Evolutionary conservation across 2,329 filamentous ascomycete species (phyloP), one percentile per base, ranked within the genome.

Genomic region (Ceratocystiopsis sp.): DNA sequence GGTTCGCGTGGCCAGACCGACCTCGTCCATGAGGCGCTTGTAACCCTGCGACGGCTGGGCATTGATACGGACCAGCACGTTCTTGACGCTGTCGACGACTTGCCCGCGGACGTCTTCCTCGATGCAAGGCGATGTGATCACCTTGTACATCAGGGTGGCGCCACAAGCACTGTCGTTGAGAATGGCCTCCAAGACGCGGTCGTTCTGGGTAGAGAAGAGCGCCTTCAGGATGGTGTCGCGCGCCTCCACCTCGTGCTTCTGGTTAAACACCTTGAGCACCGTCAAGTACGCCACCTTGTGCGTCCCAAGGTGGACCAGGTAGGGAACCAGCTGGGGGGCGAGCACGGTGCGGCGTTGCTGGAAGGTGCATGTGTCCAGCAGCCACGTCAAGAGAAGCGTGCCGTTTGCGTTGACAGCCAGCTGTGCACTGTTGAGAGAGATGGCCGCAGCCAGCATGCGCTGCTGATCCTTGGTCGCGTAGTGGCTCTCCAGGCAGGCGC

Each of bases 241-340:
- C 4, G 91, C 91, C 48, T 96, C 89, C 0, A 84, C 72, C 62
- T 98, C 91, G 33, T 87, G 84, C 57, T 93, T 86, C 61, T 98
- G 91, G 59, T 98, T 98, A 61, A 98, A 93, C 41, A 96, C 86
- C 66, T 98, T 98, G 45, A 98, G 69, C 1, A 98, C 89, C 0
- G 91, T 98, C 48, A 96, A 69, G 56, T 96, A 96, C 0, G 91
- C 91, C 44, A 98, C 89, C 68, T 96, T 96, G 69, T 98, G 91
- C 0, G 91, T 96, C 69, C 91, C 96, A 8, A 98, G 72, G 57
- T 95, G 85, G 19, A 95, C 86, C 32, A 98, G 69, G 57, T 93
- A 86, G 36, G 91, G 87, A 15, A 95, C 85, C 19, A 98, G 75
- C 52, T 87, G 78, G 17, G 91, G 91, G 38, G 91, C 87, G 44